Evolutionary conservation across 2,329 filamentous ascomycete species (phyloP).

Genomic region (Aspergillus ochraceus): DNA sequence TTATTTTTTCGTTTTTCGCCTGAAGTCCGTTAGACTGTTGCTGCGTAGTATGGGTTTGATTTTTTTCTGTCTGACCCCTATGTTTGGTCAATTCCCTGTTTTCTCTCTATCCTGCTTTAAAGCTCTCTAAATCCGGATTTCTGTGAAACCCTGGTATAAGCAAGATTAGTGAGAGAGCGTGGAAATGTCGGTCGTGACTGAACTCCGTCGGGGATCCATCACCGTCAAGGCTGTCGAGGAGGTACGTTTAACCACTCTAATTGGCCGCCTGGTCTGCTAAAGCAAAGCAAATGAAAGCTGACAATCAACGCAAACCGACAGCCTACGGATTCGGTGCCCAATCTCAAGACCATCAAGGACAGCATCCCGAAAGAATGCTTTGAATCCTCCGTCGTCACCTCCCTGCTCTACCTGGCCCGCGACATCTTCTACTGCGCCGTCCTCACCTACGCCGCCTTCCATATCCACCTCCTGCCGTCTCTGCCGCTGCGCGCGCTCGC

Average conservation of each 20-base stretch:
- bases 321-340: conserved; percentile 8
- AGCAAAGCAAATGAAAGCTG: neutral
- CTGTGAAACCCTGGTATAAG: neutral
- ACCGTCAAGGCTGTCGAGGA: neutral
- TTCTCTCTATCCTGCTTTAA: neutral
- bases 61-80: neutral
- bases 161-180: neutral
- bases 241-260: neutral
- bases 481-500: conserved; percentile 46
- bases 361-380: conserved; percentile 65
- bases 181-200: neutral
- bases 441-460: conserved; percentile 54
- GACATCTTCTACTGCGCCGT: conserved; percentile 53
- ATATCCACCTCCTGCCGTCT: conserved; percentile 54
- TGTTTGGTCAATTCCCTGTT: neutral
- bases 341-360: conserved; percentile 29
- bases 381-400: conserved; percentile 53
- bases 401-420: conserved; percentile 57
- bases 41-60: neutral
- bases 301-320: neutral
- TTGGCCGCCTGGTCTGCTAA: neutral
- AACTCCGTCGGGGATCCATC: neutral
- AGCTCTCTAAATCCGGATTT: neutral
- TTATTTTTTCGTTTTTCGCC: too few species aligned
- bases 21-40: too few species aligned